A percentile compares a stretch with the other conserved stretches of the same genome.
phyloP scores from a whole-genome alignment of 1,139 yeast genomes.

The Yamadazyma dendronema region DNA sequence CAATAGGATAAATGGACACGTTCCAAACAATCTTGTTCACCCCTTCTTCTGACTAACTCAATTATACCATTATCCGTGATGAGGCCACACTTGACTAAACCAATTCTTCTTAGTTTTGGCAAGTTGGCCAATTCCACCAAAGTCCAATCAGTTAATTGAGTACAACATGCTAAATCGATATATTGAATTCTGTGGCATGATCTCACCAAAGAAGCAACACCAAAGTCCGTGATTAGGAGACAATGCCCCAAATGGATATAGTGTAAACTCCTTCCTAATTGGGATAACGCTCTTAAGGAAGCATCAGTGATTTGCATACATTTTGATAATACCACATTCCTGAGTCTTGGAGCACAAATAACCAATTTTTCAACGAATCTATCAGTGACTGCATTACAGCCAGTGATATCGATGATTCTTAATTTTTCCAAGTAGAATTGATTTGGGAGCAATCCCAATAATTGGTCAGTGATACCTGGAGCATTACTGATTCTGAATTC shows the following conservation, averaged over 20 bases:
- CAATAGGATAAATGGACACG: slow-evolving; percentile 93
- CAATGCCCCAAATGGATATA: slow-evolving; percentile 95
- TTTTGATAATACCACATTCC: slow-evolving; percentile 87
- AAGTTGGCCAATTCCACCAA: slow-evolving; percentile 73
- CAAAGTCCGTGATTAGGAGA: slow-evolving; percentile 82
- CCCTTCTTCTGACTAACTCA: slow-evolving; percentile 72
- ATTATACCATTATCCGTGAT: slow-evolving; percentile 85
- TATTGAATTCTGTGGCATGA: slow-evolving; percentile 85
- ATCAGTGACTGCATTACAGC: slow-evolving; percentile 81
- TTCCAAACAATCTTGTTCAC: slow-evolving; percentile 74
- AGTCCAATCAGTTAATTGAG: slow-evolving; percentile 83
- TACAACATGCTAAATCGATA: slow-evolving; percentile 93
- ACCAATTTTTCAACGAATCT: slow-evolving; percentile 73
- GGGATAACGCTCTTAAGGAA: slow-evolving; percentile 68
- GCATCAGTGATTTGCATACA: slow-evolving; percentile 87
- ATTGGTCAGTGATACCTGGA: slow-evolving; percentile 63
- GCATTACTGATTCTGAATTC: slow-evolving; percentile 84
- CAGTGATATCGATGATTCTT: slow-evolving; percentile 82
- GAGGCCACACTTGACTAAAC: slow-evolving; percentile 85
- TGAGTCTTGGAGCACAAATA: slow-evolving; percentile 72
- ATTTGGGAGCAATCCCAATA: slow-evolving; percentile 48
- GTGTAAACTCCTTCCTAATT: slow-evolving; percentile 78
- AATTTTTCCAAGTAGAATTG: slow-evolving; percentile 49
- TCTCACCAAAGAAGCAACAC: slow-evolving; percentile 73
- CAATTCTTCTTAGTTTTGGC: slow-evolving; percentile 85